These are phyloP conservation scores for Drosera spatulata DNA, from an alignment of 179 eudicot species.

Conservation along the genomic window DNA sequence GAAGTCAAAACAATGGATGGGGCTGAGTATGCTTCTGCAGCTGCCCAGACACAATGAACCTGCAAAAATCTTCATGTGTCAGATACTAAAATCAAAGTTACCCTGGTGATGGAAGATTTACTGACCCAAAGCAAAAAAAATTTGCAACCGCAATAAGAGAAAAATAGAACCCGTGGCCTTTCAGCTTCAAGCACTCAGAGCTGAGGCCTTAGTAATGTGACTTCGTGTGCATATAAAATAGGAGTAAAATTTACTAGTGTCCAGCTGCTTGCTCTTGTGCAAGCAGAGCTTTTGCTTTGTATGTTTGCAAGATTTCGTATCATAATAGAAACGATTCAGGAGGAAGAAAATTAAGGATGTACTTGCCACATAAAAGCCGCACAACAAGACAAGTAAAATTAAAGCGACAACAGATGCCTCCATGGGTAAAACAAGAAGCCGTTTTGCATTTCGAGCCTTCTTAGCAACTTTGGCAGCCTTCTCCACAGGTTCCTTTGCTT, in stretches of 20 bases:
- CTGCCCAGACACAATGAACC: conserved; percentile 99
- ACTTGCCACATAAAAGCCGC: conserved; percentile 95
- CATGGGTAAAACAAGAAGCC: conserved; percentile 75
- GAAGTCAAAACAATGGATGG: conserved; percentile 94
- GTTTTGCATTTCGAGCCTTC: conserved; percentile 45
- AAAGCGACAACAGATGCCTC: conserved; percentile 78
- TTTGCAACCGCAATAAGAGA: no score
- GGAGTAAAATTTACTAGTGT: no score
- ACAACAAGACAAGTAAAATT: conserved; percentile 65
- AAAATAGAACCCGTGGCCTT: no score
- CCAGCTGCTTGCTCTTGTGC: no score
- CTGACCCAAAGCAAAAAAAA: no score
- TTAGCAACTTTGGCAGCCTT: conserved; percentile 35
- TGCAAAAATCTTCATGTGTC: conserved; percentile 12
- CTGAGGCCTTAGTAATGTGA: no score
- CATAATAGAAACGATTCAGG: no score
- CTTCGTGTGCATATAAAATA: no score
- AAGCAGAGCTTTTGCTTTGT: no score
- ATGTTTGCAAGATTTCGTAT: no score
- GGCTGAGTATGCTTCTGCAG: conserved; percentile 98
- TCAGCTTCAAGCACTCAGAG: no score
- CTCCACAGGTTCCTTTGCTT: conserved; percentile 29
- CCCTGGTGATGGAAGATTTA: background rate
- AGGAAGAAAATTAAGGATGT: no score
- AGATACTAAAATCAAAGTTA: background rate